phyloP scores from a whole-genome alignment of 73 alveolate genomes.

The Tetrahymena thermophila region DNA sequence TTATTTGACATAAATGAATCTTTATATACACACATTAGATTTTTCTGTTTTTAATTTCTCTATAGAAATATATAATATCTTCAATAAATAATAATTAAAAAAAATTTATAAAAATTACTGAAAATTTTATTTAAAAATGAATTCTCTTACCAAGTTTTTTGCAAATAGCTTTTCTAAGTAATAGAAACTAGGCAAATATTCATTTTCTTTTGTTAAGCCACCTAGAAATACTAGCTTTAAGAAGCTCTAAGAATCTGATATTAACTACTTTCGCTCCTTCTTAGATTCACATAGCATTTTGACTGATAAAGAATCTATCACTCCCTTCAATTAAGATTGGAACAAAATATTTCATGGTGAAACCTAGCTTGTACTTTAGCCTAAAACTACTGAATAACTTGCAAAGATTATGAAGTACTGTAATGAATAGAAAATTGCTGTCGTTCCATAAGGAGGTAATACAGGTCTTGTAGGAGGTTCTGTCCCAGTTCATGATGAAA shows the following conservation, averaged over 20 bases:
- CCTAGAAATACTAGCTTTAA: not conserved
- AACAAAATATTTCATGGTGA: conserved; percentile 52
- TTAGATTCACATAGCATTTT: not conserved
- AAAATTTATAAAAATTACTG: not conserved
- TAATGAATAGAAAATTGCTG: conserved; percentile 55
- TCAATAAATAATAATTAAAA: not conserved
- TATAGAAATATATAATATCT: not conserved
- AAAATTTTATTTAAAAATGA: not conserved
- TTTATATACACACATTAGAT: not conserved
- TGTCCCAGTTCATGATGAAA: conserved; percentile 71
- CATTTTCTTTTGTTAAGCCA: not conserved
- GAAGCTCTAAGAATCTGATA: not conserved
- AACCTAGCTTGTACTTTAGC: conserved; percentile 59
- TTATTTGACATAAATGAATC: not conserved
- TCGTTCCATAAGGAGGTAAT: conserved; percentile 87
- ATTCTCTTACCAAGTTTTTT: not conserved
- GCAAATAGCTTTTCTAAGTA: not conserved
- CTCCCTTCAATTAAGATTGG: conserved; percentile 63
- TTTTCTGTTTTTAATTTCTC: not conserved
- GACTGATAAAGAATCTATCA: not conserved
- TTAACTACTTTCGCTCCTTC: not conserved
- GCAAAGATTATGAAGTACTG: conserved; percentile 53
- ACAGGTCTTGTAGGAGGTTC: conserved; percentile 88
- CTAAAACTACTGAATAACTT: conserved; percentile 57
- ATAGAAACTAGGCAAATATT: not conserved